Evolutionary conservation across 2,329 filamentous ascomycete genomes (phyloP).

Genomic region (Magnaporthiopsis rhizophila): DNA sequence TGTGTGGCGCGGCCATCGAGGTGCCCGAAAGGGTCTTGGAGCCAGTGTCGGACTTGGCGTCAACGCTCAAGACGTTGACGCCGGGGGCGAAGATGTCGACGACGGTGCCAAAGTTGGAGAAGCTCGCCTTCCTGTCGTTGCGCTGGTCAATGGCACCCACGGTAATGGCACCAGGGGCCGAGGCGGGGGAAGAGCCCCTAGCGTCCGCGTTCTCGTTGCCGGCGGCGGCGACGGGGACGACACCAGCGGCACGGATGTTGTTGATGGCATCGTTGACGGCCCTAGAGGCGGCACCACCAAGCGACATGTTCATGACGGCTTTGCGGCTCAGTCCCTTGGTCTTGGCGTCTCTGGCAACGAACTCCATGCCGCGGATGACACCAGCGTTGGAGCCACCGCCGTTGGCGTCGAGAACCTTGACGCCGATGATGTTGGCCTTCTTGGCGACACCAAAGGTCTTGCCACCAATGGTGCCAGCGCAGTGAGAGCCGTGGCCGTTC

Average conservation of each 20-base stretch:
- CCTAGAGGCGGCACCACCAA: conserved; percentile 40
- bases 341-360: conserved; percentile 37
- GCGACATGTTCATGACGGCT: conserved; percentile 56
- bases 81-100: conserved; percentile 52
- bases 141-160: conserved; percentile 50
- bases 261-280: conserved; percentile 47
- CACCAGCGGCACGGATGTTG: conserved; percentile 37
- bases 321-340: conserved; percentile 36
- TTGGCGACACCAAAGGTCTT: conserved; percentile 56
- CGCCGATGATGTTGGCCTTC: conserved; percentile 43
- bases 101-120: conserved; percentile 48
- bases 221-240: conserved; percentile 52
- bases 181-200: conserved; percentile 42
- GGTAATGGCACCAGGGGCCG: conserved; percentile 47
- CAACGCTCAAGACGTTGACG: conserved; percentile 43
- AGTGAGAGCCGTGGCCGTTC: conserved; percentile 58
- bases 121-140: conserved; percentile 39
- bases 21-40: conserved; percentile 22
- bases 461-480: conserved; percentile 53
- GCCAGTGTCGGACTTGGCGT: conserved; percentile 39
- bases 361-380: conserved; percentile 54
- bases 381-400: conserved; percentile 40
- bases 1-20: conserved; percentile 16
- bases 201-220: conserved; percentile 51
- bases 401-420: conserved; percentile 52